Conservation (phyloP, 805 yeast genomes). For the Wickerhamiella slavikovae region DNA sequence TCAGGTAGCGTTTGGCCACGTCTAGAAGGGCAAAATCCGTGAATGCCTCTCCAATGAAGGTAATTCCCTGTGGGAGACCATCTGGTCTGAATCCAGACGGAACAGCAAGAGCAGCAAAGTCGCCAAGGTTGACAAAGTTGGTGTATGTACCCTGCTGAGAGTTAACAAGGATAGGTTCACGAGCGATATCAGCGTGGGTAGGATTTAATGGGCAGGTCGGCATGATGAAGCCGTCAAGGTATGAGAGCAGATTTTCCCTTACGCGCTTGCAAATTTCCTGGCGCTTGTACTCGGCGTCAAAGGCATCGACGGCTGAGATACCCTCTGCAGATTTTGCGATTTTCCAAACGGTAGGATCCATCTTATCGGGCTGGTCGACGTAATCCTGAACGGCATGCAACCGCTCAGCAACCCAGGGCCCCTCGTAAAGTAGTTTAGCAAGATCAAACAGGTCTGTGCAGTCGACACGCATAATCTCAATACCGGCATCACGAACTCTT, state of each 20-base stretch:
- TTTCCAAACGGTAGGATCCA: constrained; percentile 66
- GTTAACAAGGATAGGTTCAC: constrained; percentile 66
- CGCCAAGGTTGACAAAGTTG: constrained; percentile 87
- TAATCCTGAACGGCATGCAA: constrained; percentile 63
- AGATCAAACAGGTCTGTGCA: constrained; percentile 58
- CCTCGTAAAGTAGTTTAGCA: constrained; percentile 81
- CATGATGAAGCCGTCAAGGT: constrained; percentile 58
- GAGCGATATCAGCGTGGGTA: constrained; percentile 44
- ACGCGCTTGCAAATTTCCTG: constrained; percentile 56
- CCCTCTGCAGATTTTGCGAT: constrained; percentile 65
- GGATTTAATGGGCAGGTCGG: constrained; percentile 95
- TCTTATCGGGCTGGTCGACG: constrained; percentile 46
- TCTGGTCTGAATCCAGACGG: constrained; percentile 81
- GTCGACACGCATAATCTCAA: constrained; percentile 40
- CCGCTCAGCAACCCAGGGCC: constrained; percentile 98
- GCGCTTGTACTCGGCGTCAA: constrained; percentile 71
- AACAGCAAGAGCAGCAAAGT: constrained; percentile 73
- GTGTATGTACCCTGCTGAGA: constrained; percentile 97
- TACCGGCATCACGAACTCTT: constrained; percentile 30
- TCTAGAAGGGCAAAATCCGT: constrained; percentile 79
- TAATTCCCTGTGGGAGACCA: constrained; percentile 80
- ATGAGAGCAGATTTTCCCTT: constrained; percentile 28
- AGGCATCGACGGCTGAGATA: constrained; percentile 65
- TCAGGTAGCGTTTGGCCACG: constrained; percentile 51
- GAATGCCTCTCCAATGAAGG: constrained; percentile 61